Evolutionary conservation across 371 early-diverging fungal species (phyloP).

Genomic region (Coemansia sp.): DNA sequence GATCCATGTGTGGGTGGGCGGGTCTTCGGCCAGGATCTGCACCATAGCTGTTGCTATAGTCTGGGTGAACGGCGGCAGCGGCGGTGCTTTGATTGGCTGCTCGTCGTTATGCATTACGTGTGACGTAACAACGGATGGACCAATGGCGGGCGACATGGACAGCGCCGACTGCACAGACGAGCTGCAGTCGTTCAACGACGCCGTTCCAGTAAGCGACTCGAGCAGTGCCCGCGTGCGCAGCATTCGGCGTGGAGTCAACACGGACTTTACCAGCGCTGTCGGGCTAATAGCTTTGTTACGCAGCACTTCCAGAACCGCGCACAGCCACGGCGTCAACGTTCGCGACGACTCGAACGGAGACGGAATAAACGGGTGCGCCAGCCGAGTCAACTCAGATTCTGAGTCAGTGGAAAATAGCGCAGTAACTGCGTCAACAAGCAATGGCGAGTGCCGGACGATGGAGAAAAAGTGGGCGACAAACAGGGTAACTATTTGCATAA

Average conservation of each 20-base stretch:
- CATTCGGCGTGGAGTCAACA: slow-evolving; percentile 44
- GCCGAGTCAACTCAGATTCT: background rate
- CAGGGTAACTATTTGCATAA: slow-evolving; percentile 42
- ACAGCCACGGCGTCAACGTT: slow-evolving; percentile 44
- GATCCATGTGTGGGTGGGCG: slow-evolving; percentile 28
- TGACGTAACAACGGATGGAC: background rate
- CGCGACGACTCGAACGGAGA: slow-evolving; percentile 35
- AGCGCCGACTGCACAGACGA: slow-evolving; percentile 10
- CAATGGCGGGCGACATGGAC: background rate
- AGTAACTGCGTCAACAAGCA: slow-evolving; percentile 33
- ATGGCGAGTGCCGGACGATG: slow-evolving; percentile 43
- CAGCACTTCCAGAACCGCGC: slow-evolving; percentile 31
- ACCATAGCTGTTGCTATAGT: slow-evolving; percentile 26
- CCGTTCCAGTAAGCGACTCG: slow-evolving; percentile 37
- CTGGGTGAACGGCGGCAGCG: slow-evolving; percentile 28
- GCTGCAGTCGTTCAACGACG: slow-evolving; percentile 25
- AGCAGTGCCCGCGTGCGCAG: slow-evolving; percentile 43
- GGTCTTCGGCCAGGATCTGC: slow-evolving; percentile 33
- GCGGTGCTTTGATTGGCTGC: background rate
- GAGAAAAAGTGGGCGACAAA: slow-evolving; percentile 49
- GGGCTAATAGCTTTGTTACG: slow-evolving; percentile 50
- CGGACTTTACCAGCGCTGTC: slow-evolving; percentile 34
- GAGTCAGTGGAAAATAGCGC: slow-evolving; percentile 32
- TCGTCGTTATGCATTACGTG: background rate
- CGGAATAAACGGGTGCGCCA: slow-evolving; percentile 28